phyloP scores from a whole-genome alignment of 352 stramenopile genomes.

The Pythium coloratum region DNA sequence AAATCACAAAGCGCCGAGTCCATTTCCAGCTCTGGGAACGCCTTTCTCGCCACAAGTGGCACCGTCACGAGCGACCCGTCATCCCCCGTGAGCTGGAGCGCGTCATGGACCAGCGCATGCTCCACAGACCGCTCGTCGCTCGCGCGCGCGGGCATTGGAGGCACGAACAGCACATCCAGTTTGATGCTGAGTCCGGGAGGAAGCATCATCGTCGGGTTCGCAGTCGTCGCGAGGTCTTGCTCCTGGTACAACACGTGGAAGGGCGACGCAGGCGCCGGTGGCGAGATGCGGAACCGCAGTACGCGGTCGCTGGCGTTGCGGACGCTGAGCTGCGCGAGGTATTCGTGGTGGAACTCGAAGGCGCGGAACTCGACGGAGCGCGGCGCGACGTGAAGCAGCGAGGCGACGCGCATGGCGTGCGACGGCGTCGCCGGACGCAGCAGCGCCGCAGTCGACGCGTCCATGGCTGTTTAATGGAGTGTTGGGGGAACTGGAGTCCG shows the following conservation, averaged over 20 bases:
- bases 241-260: constrained; percentile 59
- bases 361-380: constrained; percentile 61
- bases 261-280: constrained; percentile 46
- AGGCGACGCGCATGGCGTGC: constrained; percentile 26
- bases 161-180: constrained; percentile 70
- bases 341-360: constrained; percentile 61
- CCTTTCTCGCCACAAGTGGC: constrained; percentile 51
- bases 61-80: constrained; percentile 63
- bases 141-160: background rate
- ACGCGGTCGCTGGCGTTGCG: constrained; percentile 68
- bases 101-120: constrained; percentile 58
- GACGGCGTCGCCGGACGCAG: constrained; percentile 24
- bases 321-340: constrained; percentile 58
- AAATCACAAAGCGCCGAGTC: constrained; percentile 55
- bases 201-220: constrained; percentile 67
- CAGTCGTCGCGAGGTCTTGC: constrained; percentile 60
- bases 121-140: constrained; percentile 16
- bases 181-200: constrained; percentile 55
- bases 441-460: constrained; percentile 6
- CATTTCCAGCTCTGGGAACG: constrained; percentile 60
- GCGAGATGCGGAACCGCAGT: constrained; percentile 60
- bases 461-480: background rate
- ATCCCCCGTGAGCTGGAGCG: constrained; percentile 54
- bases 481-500: no score
- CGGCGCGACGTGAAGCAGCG: constrained; percentile 63